phyloP scores from a whole-genome alignment of 1,284 basidiomycete species.

The Malassezia dermatis region DNA sequence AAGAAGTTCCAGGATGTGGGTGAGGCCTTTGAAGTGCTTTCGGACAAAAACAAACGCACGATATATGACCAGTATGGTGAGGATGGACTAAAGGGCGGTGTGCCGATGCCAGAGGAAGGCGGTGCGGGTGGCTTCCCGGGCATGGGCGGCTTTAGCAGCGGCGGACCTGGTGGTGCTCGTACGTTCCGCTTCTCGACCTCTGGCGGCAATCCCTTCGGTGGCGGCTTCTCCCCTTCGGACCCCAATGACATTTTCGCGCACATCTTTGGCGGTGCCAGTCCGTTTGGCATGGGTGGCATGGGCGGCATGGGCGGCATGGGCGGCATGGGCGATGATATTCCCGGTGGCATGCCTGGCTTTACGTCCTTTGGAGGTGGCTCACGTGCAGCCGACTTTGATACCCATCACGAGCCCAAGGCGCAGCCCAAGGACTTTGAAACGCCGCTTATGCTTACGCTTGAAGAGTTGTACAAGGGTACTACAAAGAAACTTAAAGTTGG shows the following conservation, averaged over 20 bases:
- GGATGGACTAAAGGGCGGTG: conserved; percentile 70
- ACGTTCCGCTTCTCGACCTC: conserved; percentile 27
- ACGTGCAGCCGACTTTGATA: conserved; percentile 19
- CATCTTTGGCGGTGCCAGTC: conserved; percentile 38
- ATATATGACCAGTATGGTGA: conserved; percentile 93
- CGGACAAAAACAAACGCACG: conserved; percentile 80
- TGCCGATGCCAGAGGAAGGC: conserved; percentile 47
- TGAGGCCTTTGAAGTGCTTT: conserved; percentile 93
- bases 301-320: conserved; percentile 26
- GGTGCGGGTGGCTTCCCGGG: conserved; percentile 21
- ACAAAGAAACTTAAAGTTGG: conserved; percentile 83
- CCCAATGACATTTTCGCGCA: conserved; percentile 85
- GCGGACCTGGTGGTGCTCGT: conserved; percentile 18
- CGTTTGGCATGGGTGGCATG: conserved; percentile 27
- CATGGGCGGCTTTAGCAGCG: conserved; percentile 27
- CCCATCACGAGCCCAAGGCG: conserved; percentile 5
- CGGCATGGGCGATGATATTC: conserved; percentile 18
- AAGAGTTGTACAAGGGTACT: conserved; percentile 80
- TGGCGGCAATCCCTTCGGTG: conserved; percentile 20
- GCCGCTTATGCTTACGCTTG: conserved; percentile 73
- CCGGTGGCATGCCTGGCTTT: conserved; percentile 22
- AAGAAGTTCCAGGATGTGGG: conserved; percentile 92
- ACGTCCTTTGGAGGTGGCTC: conserved; percentile 23
- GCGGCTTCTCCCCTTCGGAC: conserved; percentile 54
- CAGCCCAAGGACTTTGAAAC: conserved; percentile 61